These are phyloP conservation scores for Fusarium sp. DNA, from an alignment of 2,329 filamentous ascomycete genomes.

Conservation along the genomic window DNA sequence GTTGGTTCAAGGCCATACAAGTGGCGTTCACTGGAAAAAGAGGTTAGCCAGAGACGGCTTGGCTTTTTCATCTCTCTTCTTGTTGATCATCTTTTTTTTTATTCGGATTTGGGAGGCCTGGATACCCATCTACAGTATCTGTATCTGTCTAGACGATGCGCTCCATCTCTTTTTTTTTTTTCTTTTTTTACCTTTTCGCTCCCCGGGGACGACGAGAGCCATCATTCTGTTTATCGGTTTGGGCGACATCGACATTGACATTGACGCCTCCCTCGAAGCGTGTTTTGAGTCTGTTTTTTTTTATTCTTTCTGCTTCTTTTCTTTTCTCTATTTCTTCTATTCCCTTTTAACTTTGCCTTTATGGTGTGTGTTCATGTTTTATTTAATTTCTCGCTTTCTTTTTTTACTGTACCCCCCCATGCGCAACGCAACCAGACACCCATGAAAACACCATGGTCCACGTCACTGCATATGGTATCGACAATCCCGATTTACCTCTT, in stretches of 20 bases:
- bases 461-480: constrained; percentile 15
- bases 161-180: constrained; percentile 20
- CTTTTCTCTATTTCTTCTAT: constrained; percentile 1
- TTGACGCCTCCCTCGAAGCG: constrained; percentile 14
- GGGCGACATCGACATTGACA: constrained; percentile 16
- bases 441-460: background rate
- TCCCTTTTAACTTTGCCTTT: constrained; percentile 14
- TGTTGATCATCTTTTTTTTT: background rate
- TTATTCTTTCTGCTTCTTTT: constrained; percentile 1
- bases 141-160: constrained; percentile 33
- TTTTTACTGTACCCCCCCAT: background rate
- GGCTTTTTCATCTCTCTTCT: background rate
- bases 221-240: constrained; percentile 25
- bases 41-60: background rate
- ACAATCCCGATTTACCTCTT: constrained; percentile 7
- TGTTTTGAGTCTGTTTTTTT: constrained; percentile 22
- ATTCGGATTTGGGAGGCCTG: constrained; percentile 9
- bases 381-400: background rate
- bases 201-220: constrained; percentile 29
- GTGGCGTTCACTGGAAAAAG: background rate
- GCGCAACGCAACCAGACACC: background rate
- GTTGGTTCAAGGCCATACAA: background rate
- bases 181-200: background rate
- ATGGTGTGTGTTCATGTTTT: background rate
- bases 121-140: constrained; percentile 1